phyloP scores from a whole-genome alignment of 2,329 filamentous ascomycete species.

The Colletotrichum lini region DNA sequence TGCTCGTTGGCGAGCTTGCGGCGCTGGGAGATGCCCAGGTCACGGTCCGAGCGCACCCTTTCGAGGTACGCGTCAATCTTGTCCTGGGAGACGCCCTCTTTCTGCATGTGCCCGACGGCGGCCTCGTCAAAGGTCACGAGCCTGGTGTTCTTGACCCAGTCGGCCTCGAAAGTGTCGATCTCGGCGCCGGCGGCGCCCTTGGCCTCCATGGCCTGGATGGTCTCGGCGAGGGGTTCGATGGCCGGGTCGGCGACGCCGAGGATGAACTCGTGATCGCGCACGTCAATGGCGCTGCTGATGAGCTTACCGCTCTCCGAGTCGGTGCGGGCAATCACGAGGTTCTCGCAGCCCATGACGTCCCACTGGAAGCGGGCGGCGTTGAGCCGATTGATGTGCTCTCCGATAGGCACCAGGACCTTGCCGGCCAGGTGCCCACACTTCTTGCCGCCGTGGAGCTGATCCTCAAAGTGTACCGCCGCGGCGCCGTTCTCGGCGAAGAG shows the following conservation, averaged over 20 bases:
- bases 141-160: slow-evolving; percentile 89
- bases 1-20: slow-evolving; percentile 79
- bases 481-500: slow-evolving; percentile 98
- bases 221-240: slow-evolving; percentile 87
- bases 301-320: slow-evolving; percentile 95
- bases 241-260: slow-evolving; percentile 83
- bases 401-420: slow-evolving; percentile 93
- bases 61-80: slow-evolving; percentile 78
- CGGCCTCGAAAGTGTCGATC: slow-evolving; percentile 87
- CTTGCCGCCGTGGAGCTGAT: slow-evolving; percentile 97
- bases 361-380: slow-evolving; percentile 95
- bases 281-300: slow-evolving; percentile 90
- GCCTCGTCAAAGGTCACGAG: slow-evolving; percentile 95
- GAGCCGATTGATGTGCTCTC: slow-evolving; percentile 96
- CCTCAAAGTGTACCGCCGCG: slow-evolving; percentile 96
- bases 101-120: slow-evolving; percentile 80
- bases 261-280: slow-evolving; percentile 97
- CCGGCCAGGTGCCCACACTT: slow-evolving; percentile 98
- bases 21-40: slow-evolving; percentile 84
- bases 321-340: slow-evolving; percentile 93
- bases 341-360: slow-evolving; percentile 98
- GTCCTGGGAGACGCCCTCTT: slow-evolving; percentile 74
- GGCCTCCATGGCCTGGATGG: slow-evolving; percentile 90
- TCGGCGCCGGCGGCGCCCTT: slow-evolving; percentile 82
- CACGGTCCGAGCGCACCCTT: slow-evolving; percentile 73